Evolutionary conservation across 1,139 yeast species (phyloP).

Genomic region (Meyerozyma smithsonii): DNA sequence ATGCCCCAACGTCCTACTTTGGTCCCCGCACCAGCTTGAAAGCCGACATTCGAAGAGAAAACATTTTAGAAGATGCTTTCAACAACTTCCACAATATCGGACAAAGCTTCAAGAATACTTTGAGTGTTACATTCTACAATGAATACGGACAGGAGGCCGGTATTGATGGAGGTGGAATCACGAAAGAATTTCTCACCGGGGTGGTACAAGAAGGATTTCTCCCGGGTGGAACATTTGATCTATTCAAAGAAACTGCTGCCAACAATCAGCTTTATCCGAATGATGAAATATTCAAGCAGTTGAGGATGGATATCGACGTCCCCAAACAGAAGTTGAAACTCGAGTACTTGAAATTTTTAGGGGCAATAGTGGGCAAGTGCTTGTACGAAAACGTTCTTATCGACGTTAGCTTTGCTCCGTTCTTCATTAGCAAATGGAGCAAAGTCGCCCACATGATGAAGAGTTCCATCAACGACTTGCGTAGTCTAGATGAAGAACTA

Average conservation of each 20-base stretch:
- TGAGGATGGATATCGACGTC: constrained; percentile 20
- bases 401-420: constrained; percentile 82
- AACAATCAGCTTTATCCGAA: constrained; percentile 69
- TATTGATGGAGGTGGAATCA: constrained; percentile 94
- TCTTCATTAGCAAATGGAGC: constrained; percentile 74
- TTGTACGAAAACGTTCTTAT: constrained; percentile 79
- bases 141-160: constrained; percentile 83
- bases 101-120: constrained; percentile 47
- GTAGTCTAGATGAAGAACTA: constrained; percentile 63
- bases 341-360: constrained; percentile 56
- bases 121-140: constrained; percentile 65
- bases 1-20: constrained; percentile 13
- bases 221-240: constrained; percentile 34
- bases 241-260: constrained; percentile 43
- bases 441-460: constrained; percentile 28
- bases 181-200: constrained; percentile 82
- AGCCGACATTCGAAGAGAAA: constrained; percentile 65
- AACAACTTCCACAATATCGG: constrained; percentile 44
- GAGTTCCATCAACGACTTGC: constrained; percentile 74
- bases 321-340: constrained; percentile 30
- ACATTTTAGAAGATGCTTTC: constrained; percentile 71
- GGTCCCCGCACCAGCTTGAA: constrained; percentile 20
- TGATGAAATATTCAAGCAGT: constrained; percentile 45
- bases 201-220: constrained; percentile 67
- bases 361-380: constrained; percentile 84